Evolutionary conservation across 257 asterid genomes (phyloP), one percentile per base, ranked within the genome.

Genomic region (Rauvolfia tetraphylla): DNA sequence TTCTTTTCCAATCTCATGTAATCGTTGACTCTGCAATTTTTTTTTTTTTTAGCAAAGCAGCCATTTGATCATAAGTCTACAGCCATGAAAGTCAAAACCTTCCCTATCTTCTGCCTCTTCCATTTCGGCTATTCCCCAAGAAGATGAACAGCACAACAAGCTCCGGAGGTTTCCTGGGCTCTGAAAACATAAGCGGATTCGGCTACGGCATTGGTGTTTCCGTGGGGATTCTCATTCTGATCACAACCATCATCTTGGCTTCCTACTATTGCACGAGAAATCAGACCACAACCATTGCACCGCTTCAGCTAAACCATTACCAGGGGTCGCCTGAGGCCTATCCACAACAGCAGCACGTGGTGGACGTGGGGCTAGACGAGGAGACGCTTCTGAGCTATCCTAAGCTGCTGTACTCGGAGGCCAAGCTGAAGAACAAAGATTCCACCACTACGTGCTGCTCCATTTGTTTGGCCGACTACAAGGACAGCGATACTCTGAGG

Each of bases 171-270:
- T 85, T 91, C 22, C 73, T 88, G 4, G 88, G 88, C 72, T 82
- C 97, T 0, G 76, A 78, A 0, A 84, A 82, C 83, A 77, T 90
- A 68, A 90, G 98, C 4, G 91, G 96, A 0, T 95, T 95, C 81
- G 96, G 95, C 3, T 95, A 95, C 79, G 97, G 97, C 25, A 87
- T 92, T 79, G 96, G 96, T 22, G 86, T 95, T 27, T 89, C 98
- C 7, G 91, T 88, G 20, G 98, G 96, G 1, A 83, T 95, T 80
- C 92, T 95, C 81, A 86, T 92, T 27, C 88, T 95, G 66, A 90
- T 95, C 86, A 89, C 95, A 75, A 87, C 98, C 80, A 88, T 95
- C 68, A 89, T 97, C 57, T 72, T 90, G 25, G 92, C 92, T 5
- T 90, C 98, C 23, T 89, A 95, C 82, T 92, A 84, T 83, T 95